These are phyloP conservation scores for Lyophyllum shimeji DNA, from an alignment of 768 basidiomycete species.

Conservation along the genomic window DNA sequence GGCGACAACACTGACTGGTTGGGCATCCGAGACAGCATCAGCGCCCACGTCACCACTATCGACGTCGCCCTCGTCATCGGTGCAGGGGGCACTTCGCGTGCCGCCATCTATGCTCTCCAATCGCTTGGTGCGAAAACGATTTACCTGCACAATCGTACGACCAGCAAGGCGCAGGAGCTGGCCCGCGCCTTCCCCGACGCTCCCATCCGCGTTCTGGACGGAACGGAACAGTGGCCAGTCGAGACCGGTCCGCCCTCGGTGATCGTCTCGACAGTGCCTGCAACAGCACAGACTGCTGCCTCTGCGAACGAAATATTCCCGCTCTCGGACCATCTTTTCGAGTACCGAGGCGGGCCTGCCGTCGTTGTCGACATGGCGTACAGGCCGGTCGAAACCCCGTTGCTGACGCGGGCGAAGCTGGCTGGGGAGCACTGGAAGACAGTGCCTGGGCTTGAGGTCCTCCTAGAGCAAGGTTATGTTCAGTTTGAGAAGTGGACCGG, in stretches of 20 bases:
- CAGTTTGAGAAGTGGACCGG: conserved; percentile 87
- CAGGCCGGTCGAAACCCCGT: conserved; percentile 80
- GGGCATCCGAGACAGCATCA: conserved; percentile 69
- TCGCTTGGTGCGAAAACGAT: conserved; percentile 65
- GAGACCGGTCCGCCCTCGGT: conserved; percentile 55
- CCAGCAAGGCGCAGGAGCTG: conserved; percentile 68
- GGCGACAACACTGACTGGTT: conserved; percentile 98
- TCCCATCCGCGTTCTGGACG: conserved; percentile 58
- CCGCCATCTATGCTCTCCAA: conserved; percentile 88
- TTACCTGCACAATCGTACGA: conserved; percentile 88
- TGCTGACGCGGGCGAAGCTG: conserved; percentile 65
- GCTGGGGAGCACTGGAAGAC: conserved; percentile 57
- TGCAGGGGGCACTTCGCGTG: conserved; percentile 92
- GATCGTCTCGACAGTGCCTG: conserved; percentile 89
- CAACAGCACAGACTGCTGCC: conserved; percentile 49
- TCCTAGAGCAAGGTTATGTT: conserved; percentile 86
- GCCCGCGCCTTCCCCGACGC: conserved; percentile 65
- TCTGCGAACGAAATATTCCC: conserved; percentile 35
- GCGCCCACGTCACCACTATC: conserved; percentile 38
- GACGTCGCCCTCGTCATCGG: conserved; percentile 82
- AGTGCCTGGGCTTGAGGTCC: conserved; percentile 80
- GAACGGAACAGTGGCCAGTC: conserved; percentile 52
- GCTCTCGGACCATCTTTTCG: conserved; percentile 59
- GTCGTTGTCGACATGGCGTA: conserved; percentile 95
- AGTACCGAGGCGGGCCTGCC: conserved; percentile 43